Evolutionary conservation across 495 filamentous ascomycete genomes (phyloP).

Genomic region (Aspergillus homomorphus): DNA sequence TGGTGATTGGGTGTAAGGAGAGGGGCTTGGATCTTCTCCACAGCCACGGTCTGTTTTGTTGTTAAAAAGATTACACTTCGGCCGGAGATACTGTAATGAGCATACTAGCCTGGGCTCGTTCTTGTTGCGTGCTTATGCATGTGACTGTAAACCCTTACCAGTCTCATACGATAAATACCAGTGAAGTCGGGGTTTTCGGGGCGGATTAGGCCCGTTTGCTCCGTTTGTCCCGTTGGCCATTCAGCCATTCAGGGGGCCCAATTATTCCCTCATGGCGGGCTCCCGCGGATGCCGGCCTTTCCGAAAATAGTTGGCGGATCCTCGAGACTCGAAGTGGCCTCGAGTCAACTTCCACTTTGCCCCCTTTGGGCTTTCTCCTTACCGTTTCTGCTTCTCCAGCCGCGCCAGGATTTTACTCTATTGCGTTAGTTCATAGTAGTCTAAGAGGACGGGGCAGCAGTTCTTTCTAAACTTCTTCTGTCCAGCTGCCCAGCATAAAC

Average conservation of each 20-base stretch:
- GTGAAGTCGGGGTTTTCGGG: not conserved
- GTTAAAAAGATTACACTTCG: too few species aligned
- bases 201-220: not conserved
- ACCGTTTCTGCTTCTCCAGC: not conserved
- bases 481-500: too few species aligned
- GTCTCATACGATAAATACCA: not conserved
- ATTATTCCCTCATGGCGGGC: not conserved
- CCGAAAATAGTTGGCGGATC: not conserved
- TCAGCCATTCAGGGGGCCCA: not conserved
- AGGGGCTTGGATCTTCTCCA: slow-evolving; percentile 1
- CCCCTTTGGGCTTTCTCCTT: not conserved
- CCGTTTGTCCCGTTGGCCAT: not conserved
- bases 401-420: not conserved
- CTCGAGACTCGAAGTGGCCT: not conserved
- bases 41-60: not conserved
- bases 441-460: not conserved
- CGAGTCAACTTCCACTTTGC: too few species aligned
- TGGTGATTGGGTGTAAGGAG: not conserved
- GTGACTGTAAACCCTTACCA: not conserved
- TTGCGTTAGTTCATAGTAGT: not conserved
- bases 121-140: not conserved
- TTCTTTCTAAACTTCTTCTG: too few species aligned
- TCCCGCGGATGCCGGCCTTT: not conserved
- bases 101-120: not conserved
- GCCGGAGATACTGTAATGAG: not conserved